These are phyloP conservation scores for Boletellus ananiceps DNA, from an alignment of 768 basidiomycete genomes.

Conservation along the genomic window DNA sequence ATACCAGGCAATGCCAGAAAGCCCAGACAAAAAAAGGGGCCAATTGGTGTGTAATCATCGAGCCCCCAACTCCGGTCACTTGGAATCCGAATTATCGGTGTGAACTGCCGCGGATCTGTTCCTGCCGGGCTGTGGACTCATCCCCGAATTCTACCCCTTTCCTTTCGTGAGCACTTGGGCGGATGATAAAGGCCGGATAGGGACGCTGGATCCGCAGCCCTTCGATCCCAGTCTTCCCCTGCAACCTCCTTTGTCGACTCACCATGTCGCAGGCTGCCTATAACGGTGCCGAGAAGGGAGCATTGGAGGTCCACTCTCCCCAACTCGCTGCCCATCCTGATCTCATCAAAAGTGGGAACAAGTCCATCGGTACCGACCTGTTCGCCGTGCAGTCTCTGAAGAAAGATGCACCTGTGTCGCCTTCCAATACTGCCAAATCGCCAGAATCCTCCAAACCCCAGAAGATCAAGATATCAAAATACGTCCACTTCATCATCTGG, in stretches of 20 bases:
- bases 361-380: constrained; percentile 27
- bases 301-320: constrained; percentile 39
- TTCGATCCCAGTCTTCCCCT: constrained; percentile 5
- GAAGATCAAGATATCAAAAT: constrained; percentile 56
- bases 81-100: constrained; percentile 10
- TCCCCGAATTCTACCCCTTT: constrained; percentile 18
- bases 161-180: constrained; percentile 3
- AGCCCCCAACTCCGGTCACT: constrained; percentile 4
- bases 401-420: constrained; percentile 37
- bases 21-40: constrained; percentile 1
- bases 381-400: constrained; percentile 36
- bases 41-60: not conserved
- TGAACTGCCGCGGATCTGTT: constrained; percentile 4
- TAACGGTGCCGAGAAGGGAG: constrained; percentile 58
- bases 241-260: not conserved
- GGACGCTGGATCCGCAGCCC: not conserved
- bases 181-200: constrained; percentile 23
- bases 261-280: constrained; percentile 44
- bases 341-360: constrained; percentile 39
- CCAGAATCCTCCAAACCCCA: constrained; percentile 36
- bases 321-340: constrained; percentile 25
- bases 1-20: not conserved
- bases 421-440: constrained; percentile 34
- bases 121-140: constrained; percentile 3
- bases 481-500: constrained; percentile 64